A percentile compares a stretch with the other conserved stretches of the same genome.
These are phyloP conservation scores for Laguncularia racemosa DNA, from an alignment of 345 rosid species.

Conservation along the genomic window DNA sequence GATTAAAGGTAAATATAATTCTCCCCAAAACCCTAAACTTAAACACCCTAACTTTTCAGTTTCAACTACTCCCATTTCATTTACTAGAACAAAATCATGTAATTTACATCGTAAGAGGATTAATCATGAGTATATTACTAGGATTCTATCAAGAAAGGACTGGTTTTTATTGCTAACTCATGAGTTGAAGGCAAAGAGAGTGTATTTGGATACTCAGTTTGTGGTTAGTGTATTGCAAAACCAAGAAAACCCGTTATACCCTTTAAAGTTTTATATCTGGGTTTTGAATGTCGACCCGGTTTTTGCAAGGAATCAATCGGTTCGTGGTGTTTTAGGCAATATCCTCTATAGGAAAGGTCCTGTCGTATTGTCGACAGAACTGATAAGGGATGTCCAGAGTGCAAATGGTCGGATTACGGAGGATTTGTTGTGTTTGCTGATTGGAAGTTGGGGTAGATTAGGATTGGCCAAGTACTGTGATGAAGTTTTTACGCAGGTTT, in stretches of 20 bases:
- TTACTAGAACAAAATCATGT: too few relatives aligned
- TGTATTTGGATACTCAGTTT: conserved; percentile 42
- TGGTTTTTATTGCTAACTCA: conserved; percentile 66
- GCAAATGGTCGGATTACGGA: conserved; percentile 56
- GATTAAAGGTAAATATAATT: conserved; percentile 22
- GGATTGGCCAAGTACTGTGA: conserved; percentile 79
- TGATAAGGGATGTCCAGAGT: conserved; percentile 50
- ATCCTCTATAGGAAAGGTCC: conserved; percentile 60
- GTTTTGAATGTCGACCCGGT: conserved; percentile 39
- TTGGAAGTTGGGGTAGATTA: conserved; percentile 87
- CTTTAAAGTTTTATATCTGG: conserved; percentile 77
- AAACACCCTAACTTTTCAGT: conserved; percentile 1
- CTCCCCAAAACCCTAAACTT: conserved; percentile 1
- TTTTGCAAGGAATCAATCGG: conserved; percentile 45
- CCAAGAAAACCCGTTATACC: conserved; percentile 54
- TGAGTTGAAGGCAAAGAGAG: conserved; percentile 47
- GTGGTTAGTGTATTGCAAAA: conserved; percentile 62
- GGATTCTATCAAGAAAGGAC: conserved; percentile 52
- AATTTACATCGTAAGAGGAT: conserved; percentile 9
- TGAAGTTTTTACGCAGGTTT: conserved; percentile 77
- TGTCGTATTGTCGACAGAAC: conserved; percentile 54
- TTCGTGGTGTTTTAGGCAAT: conserved; percentile 42
- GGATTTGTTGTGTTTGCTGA: conserved; percentile 63
- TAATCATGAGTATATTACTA: conserved; percentile 48
- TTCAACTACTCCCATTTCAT: background rate